Evolutionary conservation across 2,329 filamentous ascomycete species (phyloP).

Genomic region (Ophiostoma australiae): DNA sequence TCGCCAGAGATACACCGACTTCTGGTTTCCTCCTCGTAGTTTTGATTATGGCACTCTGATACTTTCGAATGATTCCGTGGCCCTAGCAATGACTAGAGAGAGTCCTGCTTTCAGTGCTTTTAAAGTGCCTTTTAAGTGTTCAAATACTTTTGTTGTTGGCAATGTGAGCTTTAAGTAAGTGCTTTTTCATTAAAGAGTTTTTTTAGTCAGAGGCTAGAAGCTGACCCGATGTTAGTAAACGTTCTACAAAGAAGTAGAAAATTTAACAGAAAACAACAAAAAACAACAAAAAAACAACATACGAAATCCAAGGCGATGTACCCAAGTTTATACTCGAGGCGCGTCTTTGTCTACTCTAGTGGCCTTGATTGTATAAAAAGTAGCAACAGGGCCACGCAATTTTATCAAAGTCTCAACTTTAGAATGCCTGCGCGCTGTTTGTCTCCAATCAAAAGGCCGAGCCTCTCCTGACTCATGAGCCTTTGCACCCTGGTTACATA

Average conservation of each 20-base stretch:
- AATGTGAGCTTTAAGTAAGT: no score
- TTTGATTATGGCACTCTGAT: no score
- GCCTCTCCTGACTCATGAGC: not conserved
- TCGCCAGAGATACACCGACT: no score
- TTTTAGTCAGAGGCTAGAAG: not conserved
- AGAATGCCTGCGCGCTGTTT: not conserved
- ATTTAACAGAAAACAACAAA: not conserved
- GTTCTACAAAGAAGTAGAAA: not conserved
- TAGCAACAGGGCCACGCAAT: not conserved
- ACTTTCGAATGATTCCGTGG: no score
- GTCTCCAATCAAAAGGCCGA: not conserved
- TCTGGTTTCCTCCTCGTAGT: no score
- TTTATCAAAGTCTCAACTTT: not conserved
- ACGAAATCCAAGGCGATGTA: not conserved
- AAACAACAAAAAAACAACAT: not conserved
- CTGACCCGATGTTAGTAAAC: not conserved
- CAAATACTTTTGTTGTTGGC: no score
- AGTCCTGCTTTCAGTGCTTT: no score
- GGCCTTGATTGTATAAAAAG: not conserved
- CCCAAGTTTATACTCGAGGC: not conserved
- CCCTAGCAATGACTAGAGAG: no score
- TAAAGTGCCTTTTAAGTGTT: no score
- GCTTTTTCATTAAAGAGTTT: not conserved
- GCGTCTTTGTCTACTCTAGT: not conserved
- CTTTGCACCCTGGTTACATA: no score